Conservation (phyloP, 2,329 filamentous ascomycete genomes). For the Aspergillus fijiensis region DNA sequence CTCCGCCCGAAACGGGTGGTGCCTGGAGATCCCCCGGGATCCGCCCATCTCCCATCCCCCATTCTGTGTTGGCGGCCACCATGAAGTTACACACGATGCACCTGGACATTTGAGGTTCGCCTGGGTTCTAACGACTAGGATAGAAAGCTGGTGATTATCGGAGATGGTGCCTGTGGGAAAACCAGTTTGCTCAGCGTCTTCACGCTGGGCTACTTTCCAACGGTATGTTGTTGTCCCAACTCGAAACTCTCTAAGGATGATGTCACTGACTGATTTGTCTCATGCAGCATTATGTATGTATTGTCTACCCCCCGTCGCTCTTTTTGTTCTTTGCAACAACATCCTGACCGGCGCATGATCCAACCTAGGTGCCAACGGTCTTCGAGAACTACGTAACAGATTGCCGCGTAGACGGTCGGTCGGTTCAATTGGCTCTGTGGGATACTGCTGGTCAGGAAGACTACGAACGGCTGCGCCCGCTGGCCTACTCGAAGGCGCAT, state of each 20-base stretch:
- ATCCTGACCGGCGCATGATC: slow-evolving; percentile 14
- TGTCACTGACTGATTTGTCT: slow-evolving; percentile 21
- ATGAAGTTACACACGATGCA: background rate
- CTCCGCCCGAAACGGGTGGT: background rate
- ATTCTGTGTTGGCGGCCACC: background rate
- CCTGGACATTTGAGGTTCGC: slow-evolving; percentile 17
- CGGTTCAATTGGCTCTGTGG: slow-evolving; percentile 97
- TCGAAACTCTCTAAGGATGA: background rate
- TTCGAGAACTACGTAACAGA: slow-evolving; percentile 99
- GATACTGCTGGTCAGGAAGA: slow-evolving; percentile 99
- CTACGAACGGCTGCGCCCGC: slow-evolving; percentile 89
- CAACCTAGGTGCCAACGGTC: slow-evolving; percentile 80
- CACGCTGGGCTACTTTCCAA: slow-evolving; percentile 95
- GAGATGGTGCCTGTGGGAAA: slow-evolving; percentile 96
- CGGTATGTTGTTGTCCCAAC: slow-evolving; percentile 61
- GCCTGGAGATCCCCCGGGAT: background rate
- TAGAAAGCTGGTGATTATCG: slow-evolving; percentile 96
- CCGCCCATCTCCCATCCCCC: background rate
- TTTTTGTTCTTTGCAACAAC: background rate
- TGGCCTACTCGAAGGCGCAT: slow-evolving; percentile 96
- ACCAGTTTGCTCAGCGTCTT: slow-evolving; percentile 97
- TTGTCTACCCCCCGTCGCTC: background rate
- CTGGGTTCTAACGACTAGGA: slow-evolving; percentile 3
- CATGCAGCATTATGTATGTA: slow-evolving; percentile 47
- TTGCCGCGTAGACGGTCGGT: slow-evolving; percentile 96